Base-by-base conservation (phyloP, 495 filamentous ascomycete species). In the Bacidia rubella region DNA sequence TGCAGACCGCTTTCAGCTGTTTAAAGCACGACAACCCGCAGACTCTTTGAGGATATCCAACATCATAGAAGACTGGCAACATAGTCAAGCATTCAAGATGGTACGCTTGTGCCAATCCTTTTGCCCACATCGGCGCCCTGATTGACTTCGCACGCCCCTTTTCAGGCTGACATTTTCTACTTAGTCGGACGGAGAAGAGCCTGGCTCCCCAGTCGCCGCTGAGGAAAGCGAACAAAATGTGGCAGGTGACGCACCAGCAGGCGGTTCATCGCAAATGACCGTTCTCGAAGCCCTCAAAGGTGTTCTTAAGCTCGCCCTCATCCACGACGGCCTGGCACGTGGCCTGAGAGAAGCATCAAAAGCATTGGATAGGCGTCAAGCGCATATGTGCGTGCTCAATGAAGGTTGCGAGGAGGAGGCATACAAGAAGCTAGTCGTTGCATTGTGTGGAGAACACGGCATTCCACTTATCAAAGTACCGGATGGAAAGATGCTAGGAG, bases 381-480 rank as follows among this genome's bases (percentile, higher is more conserved):
- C 92, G 24, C 93, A 98, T 73, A 95, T 98, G 87, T 97, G 93
- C 73, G 92, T 98, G 62, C 80, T 98, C 54, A 97, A 97, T 78
- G 92, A 98, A 79, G 82, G 73, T 57, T 98, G 92, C 76, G 92
- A 97, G 75, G 93, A 98, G 80, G 92, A 98, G 78, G 90, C 92
- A 57, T 98, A 98, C 78, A 98, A 98, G 87, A 98, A 98, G 82
- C 80, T 98, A 47, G 90, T 98, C 59, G 86, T 97, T 57, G 92
- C 92, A 59, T 80, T 98, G 50, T 98, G 92, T 81, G 84, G 80
- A 49, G 92, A 97, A 78, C 92, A 98, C 77, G 92, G 94, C 81
- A 98, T 98, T 65, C 92, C 92, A 54, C 76, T 98, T 57, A 98
- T 98, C 80, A 96, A 98, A 84, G 90, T 98, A 57, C 89, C 90